Percentiles rank a stretch among this genome's conserved stretches.
These are phyloP conservation scores for Babjeviella inositovora DNA, from an alignment of 805 yeast species.

Conservation along the genomic window DNA sequence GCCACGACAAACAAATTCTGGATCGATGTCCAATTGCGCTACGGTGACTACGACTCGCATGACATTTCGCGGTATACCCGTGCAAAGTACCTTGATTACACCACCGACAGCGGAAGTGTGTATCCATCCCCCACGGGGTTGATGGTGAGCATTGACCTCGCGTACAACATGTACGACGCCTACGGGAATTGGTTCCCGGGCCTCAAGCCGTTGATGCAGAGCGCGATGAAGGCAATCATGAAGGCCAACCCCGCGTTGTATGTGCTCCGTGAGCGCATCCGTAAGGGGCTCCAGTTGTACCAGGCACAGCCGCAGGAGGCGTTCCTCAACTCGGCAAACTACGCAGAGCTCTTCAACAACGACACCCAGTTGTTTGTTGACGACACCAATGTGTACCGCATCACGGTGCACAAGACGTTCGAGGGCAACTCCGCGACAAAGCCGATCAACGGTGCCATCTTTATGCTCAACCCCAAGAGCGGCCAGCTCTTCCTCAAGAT, in stretches of 20 bases:
- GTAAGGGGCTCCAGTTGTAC: constrained; percentile 86
- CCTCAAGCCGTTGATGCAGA: constrained; percentile 74
- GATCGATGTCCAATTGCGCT: constrained; percentile 89
- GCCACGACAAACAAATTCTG: constrained; percentile 58
- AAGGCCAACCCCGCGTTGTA: constrained; percentile 86
- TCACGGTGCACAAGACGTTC: constrained; percentile 76
- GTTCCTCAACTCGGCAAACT: constrained; percentile 74
- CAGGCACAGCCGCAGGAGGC: constrained; percentile 93
- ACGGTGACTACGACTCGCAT: constrained; percentile 96
- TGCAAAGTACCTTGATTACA: constrained; percentile 86
- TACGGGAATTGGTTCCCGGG: constrained; percentile 98
- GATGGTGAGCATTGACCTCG: constrained; percentile 80
- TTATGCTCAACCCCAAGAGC: constrained; percentile 76
- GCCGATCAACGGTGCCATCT: constrained; percentile 86
- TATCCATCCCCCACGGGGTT: constrained; percentile 93
- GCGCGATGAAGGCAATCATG: constrained; percentile 88
- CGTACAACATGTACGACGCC: constrained; percentile 91
- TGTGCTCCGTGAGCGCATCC: constrained; percentile 82
- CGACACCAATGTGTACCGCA: constrained; percentile 89
- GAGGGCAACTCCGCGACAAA: constrained; percentile 89
- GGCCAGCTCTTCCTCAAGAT: constrained; percentile 84
- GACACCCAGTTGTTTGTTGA: constrained; percentile 81
- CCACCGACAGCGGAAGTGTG: constrained; percentile 67
- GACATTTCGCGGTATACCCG: constrained; percentile 89
- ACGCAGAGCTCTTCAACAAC: constrained; percentile 74